Base-by-base conservation (phyloP, 1,139 yeast genomes). In the Pichia sorboxylosa region DNA sequence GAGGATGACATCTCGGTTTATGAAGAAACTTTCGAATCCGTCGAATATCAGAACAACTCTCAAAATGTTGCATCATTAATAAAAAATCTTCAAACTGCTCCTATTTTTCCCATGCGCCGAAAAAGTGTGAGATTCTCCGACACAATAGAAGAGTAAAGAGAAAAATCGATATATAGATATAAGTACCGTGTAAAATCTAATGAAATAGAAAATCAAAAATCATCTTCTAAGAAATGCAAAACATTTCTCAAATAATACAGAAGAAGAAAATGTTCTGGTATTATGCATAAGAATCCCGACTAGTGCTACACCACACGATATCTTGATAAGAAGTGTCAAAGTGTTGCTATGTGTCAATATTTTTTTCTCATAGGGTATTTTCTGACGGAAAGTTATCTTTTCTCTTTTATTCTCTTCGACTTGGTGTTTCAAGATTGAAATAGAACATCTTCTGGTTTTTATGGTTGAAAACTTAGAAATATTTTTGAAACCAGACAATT, bases 101-200 rank as follows among this genome's bases (percentile, higher is more conserved):
- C 35, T 6, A 9, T 22, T 20, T 17, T n/a, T n/a, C n/a, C n/a
- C n/a, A n/a, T n/a, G n/a, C 25, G 55, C 22, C 39, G 54, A 9
- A 52, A 52, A 35, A 50, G 53, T 26, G 56, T 52, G 9, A 40
- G 50, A 23, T 51, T 51, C 36, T 52, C 31, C 8, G 41, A 38
- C 6, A 19, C 26, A n/a, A n/a, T n/a, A n/a, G n/a, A n/a, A n/a
- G n/a, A n/a, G n/a, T n/a, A n/a, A n/a, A n/a, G n/a, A n/a, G n/a
- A n/a, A n/a, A n/a, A n/a, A n/a, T n/a, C n/a, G n/a, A n/a, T n/a
- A n/a, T n/a, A n/a, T n/a, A n/a, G n/a, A n/a, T n/a, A n/a, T n/a
- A n/a, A n/a, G n/a, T n/a, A n/a, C n/a, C n/a, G n/a, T n/a, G n/a
- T n/a, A n/a, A n/a, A n/a, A n/a, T n/a, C n/a, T n/a, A n/a, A n/a